Evolutionary conservation across 1,284 basidiomycete species (phyloP), one percentile per base, ranked within the genome.

Genomic region (Ganoderma sinense): DNA sequence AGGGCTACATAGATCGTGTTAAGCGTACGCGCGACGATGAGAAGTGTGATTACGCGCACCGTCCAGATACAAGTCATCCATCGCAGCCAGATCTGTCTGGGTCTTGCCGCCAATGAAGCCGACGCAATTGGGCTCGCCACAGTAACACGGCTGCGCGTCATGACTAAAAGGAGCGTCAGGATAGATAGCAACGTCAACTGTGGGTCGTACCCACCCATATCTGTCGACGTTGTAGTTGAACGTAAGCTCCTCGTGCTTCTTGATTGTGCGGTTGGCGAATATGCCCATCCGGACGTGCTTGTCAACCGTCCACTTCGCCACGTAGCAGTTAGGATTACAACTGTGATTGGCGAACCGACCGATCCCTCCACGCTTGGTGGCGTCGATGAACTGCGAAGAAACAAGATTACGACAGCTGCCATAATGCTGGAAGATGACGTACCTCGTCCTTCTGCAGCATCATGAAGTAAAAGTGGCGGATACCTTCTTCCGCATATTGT

Each of bases 211-310:
- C 69, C 73, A 97, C 95, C 97, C 97, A 80, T 99, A 99, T 69
- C 98, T 94, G 81, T 99, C 98, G 59, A 99, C 98, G 78, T 99
- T 99, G 81, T 99, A 99, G 82, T 99, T 99, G 86, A 99, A 99
- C 0, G 97, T 99, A 73, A 99, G 84, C 82, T 99, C 98, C 79
- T 99, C 98, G 73, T 96, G 83, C 78, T 89, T 88, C 78, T 87
- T 81, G 75, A 99, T 94, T 71, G 88, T 81, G 69, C 97, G 88
- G 78, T 94, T 97, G 31, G 97, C 91, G 78, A 99, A 99, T 75
- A 99, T 99, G 62, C 97, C 97, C 98, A 99, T 99, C 41, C 97
- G 92, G 75, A 99, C 91, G 74, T 94, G 90, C 41, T 90, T 85
- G 13, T 95, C 97, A 16, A 99, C 90, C 20, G 97, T 97, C 98